Base-by-base conservation (phyloP, 2,329 filamentous ascomycete species). In the Fusarium nodosum region DNA sequence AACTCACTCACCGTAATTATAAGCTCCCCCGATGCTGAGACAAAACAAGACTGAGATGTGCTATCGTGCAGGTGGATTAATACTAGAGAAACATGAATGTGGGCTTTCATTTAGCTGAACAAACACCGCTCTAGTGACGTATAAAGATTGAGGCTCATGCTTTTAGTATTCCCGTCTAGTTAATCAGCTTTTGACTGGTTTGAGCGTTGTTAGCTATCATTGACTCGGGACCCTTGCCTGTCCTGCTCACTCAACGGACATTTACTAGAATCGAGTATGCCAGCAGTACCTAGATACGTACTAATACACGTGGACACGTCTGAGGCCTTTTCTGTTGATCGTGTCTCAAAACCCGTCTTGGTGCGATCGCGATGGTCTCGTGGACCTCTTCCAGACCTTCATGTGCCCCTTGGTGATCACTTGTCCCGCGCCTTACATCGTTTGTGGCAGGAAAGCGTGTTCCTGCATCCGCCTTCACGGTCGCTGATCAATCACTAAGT, bases 371-470 rank as follows among this genome's bases (percentile, higher is more conserved):
- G 57, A 28, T 69, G 66, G 66, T 63, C 66, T 67, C 66, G 66
- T 69, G 66, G 52, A 47, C 61, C 56, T 63, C 42, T 42, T 6
- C 50, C 20, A 64, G 47, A 34, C 45, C 48, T 69, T 38, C 66
- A 70, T 69, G 67, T 69, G 67, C 67, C 67, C 53, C 51, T 51
- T 51, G 45, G 34, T 68, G 67, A 55, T 69, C 67, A 69, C 52
- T 68, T 48, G 67, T 44, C 33, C 33, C 20, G 26, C 36, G 20
- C 42, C 42, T 48, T 48, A 51, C 39, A 42, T 24, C 18, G 44
- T 15, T 54, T 46, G n/a, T 26, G 46, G 16, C 26, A n/a, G 24
- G 34, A 42, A 54, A 52, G 24, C 13, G 47, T 47, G 57, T 55
- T 54, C 36, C 30, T 53, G 48, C 44, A 20, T 67, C 53, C 46